Evolutionary conservation across 2,329 filamentous ascomycete species (phyloP).

Genomic region (Pseudogymnoascus sp.): DNA sequence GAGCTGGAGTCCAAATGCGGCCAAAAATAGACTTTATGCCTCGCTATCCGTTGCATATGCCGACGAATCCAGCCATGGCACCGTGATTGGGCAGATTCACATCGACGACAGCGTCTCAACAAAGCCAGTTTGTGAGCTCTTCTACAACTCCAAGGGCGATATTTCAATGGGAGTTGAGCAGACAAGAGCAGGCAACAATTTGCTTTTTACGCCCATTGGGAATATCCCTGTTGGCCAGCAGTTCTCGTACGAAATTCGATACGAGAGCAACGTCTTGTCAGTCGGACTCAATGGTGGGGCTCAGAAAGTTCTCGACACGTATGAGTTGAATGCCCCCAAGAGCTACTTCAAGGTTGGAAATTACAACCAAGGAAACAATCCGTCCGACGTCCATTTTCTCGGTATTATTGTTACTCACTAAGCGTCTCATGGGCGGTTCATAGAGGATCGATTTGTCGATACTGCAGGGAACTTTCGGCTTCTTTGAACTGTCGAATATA

Average conservation of each 20-base stretch:
- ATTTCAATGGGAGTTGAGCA: constrained; percentile 35
- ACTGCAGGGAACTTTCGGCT: background rate
- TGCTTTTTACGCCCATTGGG: constrained; percentile 28
- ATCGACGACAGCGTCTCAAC: constrained; percentile 31
- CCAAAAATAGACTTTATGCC: constrained; percentile 30
- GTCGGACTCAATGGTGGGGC: constrained; percentile 28
- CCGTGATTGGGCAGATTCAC: constrained; percentile 35
- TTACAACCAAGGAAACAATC: constrained; percentile 30
- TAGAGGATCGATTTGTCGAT: background rate
- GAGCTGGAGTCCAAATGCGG: constrained; percentile 30
- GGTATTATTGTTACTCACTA: constrained; percentile 9
- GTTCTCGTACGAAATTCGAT: constrained; percentile 35
- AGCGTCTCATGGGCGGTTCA: background rate
- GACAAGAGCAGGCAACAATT: constrained; percentile 28
- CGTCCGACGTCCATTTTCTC: constrained; percentile 22
- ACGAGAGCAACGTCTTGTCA: constrained; percentile 30
- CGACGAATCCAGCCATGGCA: constrained; percentile 31
- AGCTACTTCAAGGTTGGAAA: constrained; percentile 36
- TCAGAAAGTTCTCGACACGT: constrained; percentile 24
- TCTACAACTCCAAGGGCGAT: constrained; percentile 30
- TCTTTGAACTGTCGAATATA: background rate
- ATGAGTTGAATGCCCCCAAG: constrained; percentile 25
- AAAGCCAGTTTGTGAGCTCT: constrained; percentile 37
- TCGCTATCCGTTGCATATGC: constrained; percentile 27
- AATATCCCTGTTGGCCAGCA: constrained; percentile 28